Percentiles rank a stretch among this genome's conserved stretches.
Conservation (phyloP, 2,329 filamentous ascomycete genomes). For the Colletotrichum theobromicola region DNA sequence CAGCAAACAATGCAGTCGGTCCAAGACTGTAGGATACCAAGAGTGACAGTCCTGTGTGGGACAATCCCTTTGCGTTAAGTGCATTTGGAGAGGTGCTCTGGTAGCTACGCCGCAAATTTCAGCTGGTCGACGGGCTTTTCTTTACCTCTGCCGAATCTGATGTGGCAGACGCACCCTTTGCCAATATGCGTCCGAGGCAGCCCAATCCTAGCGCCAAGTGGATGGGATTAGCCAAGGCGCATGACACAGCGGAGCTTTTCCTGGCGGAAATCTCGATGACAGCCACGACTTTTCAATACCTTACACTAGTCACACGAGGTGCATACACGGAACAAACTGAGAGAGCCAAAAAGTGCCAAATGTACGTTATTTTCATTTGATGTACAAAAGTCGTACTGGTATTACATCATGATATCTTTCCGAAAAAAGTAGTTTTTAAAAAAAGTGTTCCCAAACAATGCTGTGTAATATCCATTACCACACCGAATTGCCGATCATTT, state of each 20-base stretch:
- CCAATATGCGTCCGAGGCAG: neutral
- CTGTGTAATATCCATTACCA: neutral
- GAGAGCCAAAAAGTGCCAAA: neutral
- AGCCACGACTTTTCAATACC: neutral
- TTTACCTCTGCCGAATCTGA: neutral
- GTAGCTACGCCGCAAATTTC: neutral
- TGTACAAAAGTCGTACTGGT: constrained; percentile 17
- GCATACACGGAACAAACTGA: neutral
- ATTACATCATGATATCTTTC: constrained; percentile 19
- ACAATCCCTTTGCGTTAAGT: neutral
- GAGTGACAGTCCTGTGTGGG: neutral
- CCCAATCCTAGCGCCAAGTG: neutral
- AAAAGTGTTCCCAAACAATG: constrained; percentile 7
- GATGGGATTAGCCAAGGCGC: neutral
- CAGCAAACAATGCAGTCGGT: neutral
- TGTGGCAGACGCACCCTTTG: neutral
- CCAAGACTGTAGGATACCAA: neutral
- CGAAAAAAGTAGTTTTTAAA: neutral
- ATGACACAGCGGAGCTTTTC: neutral
- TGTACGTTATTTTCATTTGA: neutral
- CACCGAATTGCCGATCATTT: neutral
- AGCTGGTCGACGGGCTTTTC: neutral
- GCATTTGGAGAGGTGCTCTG: neutral
- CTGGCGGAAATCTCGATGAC: neutral
- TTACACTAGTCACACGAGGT: neutral